Percentiles rank a stretch among this genome's conserved stretches.
These are phyloP conservation scores for Tilletia setariae DNA, from an alignment of 1,284 basidiomycete genomes.

Conservation along the genomic window DNA sequence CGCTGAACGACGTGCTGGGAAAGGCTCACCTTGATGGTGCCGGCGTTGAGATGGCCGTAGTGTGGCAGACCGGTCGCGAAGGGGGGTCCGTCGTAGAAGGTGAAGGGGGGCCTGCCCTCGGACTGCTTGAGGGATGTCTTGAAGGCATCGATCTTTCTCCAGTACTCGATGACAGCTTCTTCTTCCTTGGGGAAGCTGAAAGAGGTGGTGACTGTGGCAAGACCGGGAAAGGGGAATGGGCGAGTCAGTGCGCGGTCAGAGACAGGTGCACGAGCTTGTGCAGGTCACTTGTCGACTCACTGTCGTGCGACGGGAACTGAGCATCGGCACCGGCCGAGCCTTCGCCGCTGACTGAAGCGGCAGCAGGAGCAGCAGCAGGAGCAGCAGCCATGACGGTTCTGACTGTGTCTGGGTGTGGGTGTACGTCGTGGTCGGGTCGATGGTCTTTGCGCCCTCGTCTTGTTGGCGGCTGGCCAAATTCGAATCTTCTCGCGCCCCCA, in stretches of 20 bases:
- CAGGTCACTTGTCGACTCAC: neutral
- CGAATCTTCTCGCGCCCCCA: too few species aligned
- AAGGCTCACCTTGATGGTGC: constrained; percentile 80
- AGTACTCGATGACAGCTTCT: constrained; percentile 84
- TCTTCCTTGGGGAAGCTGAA: constrained; percentile 91
- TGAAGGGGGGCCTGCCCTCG: constrained; percentile 80
- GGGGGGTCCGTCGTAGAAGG: constrained; percentile 97
- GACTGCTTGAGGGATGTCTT: constrained; percentile 87
- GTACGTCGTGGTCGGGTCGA: too few species aligned
- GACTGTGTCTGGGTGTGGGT: too few species aligned
- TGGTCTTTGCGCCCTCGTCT: too few species aligned
- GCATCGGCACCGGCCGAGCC: neutral
- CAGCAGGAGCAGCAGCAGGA: neutral
- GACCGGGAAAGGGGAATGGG: neutral
- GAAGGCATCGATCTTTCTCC: constrained; percentile 97
- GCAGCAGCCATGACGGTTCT: neutral
- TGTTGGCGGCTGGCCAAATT: too few species aligned
- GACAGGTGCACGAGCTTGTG: neutral
- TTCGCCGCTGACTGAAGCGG: neutral
- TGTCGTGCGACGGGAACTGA: neutral
- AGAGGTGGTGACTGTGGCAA: constrained; percentile 61
- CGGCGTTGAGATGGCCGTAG: constrained; percentile 67
- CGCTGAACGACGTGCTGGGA: neutral
- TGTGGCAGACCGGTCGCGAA: constrained; percentile 97
- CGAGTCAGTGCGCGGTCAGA: neutral